Evolutionary conservation across 1,284 basidiomycete species (phyloP), one percentile per base, ranked within the genome.

Genomic region (Puccinia polysora): DNA sequence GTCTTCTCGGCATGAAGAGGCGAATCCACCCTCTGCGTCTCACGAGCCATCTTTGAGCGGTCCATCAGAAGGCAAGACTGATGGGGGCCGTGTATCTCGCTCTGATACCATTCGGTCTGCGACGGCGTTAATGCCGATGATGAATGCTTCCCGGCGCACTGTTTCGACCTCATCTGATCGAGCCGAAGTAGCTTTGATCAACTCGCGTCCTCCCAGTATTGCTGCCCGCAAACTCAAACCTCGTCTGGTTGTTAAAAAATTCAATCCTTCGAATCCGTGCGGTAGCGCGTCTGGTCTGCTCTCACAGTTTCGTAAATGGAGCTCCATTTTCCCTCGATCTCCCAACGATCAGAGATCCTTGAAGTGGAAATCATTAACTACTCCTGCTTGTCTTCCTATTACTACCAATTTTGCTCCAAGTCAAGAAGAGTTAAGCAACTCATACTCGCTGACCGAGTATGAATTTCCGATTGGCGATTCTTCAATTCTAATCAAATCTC

Each of bases 331-430:
- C 77, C 88, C 92, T 0, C 84, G 84, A 7, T 85, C 87, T 3
- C 80, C 85, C n/a, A 87, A 56, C 5, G 53, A 72, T 50, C 64
- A 62, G 50, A 32, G 30, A 23, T 52, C 62, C 18, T 36, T 62
- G n/a, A 58, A 45, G 15, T n/a, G 20, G 74, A 77, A 76, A 38
- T 76, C 76, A 7, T 74, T 77, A 52, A 80, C 80, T 0, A 79
- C 78, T 12, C 80, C 80, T 4, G 81, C 80, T 5, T 97, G 91
- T 78, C 83, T 98, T 7, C 95, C 95, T 0, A 84, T 98, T 56
- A 95, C 94, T 0, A 90, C 91, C n/a, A 90, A 94, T 77, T 87
- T 90, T 77, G 87, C 93, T 76, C 92, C 93, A 0, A 85, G 86
- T 0, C 84, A 83, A 15, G 83, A 86, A 12, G 90, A 93, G 76